These are phyloP conservation scores for Hymenoscyphus infarciens DNA, from an alignment of 2,329 filamentous ascomycete genomes.

Conservation along the genomic window DNA sequence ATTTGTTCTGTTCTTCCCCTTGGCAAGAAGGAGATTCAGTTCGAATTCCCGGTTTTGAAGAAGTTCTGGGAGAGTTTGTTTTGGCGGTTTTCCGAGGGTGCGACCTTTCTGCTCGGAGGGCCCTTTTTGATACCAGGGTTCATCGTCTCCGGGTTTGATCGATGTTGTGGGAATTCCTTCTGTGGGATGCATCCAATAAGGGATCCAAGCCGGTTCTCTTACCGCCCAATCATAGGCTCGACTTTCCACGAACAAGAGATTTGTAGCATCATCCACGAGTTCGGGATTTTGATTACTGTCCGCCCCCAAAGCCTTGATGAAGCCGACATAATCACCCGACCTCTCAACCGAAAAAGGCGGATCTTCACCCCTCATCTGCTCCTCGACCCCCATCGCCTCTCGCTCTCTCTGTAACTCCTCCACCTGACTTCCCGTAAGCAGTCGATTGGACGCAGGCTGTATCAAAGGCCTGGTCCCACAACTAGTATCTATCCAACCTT, in stretches of 20 bases:
- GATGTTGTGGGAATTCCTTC: conserved; percentile 23
- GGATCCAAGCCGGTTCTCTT: conserved; percentile 27
- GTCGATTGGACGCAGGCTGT: conserved; percentile 22
- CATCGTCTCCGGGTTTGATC: conserved; percentile 9
- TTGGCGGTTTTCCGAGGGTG: background rate
- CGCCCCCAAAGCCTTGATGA: conserved; percentile 20
- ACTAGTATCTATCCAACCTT: conserved; percentile 6
- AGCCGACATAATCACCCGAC: conserved; percentile 21
- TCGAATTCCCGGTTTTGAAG: conserved; percentile 2
- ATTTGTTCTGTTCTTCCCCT: background rate
- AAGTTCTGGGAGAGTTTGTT: conserved; percentile 7
- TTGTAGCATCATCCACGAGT: conserved; percentile 19
- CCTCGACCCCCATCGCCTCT: conserved; percentile 14
- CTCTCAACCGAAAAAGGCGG: conserved; percentile 25
- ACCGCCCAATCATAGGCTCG: conserved; percentile 27
- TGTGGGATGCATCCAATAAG: conserved; percentile 28
- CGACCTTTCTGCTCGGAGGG: background rate
- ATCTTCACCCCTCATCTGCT: conserved; percentile 25
- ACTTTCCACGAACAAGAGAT: conserved; percentile 25
- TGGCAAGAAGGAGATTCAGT: background rate
- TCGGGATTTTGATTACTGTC: conserved; percentile 21
- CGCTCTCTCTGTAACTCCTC: conserved; percentile 12
- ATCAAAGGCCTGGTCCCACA: conserved; percentile 12
- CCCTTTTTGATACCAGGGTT: conserved; percentile 17
- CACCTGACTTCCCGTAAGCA: conserved; percentile 17